Evolutionary conservation across 176 grass and related monocot species (phyloP).

Genomic region (Pontederia crassipes): DNA sequence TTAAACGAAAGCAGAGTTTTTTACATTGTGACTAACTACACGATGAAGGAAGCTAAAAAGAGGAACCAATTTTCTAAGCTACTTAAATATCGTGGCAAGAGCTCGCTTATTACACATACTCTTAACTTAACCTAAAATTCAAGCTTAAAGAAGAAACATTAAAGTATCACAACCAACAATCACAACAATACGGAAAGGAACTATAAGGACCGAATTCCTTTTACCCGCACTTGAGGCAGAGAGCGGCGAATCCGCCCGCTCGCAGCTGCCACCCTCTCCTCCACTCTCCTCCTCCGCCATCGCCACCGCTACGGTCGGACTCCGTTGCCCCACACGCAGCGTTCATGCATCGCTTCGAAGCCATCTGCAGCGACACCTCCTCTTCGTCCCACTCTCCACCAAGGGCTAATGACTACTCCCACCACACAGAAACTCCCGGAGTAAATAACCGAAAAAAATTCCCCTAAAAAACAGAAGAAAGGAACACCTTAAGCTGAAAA

Average conservation of each 20-base stretch:
- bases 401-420: background rate
- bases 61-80: too few species aligned
- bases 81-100: too few species aligned
- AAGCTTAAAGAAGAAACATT: background rate
- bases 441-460: background rate
- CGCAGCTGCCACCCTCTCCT: constrained; percentile 82
- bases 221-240: constrained; percentile 99
- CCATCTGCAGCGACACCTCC: background rate
- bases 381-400: background rate
- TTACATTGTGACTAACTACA: too few species aligned
- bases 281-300: constrained; percentile 40
- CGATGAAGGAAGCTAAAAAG: too few species aligned
- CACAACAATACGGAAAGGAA: background rate
- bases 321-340: constrained; percentile 33
- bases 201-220: constrained; percentile 4
- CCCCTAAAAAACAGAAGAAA: too few species aligned
- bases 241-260: constrained; percentile 58
- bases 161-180: background rate
- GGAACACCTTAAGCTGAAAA: too few species aligned
- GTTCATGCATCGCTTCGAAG: constrained; percentile 71
- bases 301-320: background rate
- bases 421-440: background rate
- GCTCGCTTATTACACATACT: too few species aligned
- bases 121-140: background rate
- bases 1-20: too few species aligned